Evolutionary conservation across 2,329 filamentous ascomycete genomes (phyloP).

Genomic region (Scopulariopsis brevicaulis): DNA sequence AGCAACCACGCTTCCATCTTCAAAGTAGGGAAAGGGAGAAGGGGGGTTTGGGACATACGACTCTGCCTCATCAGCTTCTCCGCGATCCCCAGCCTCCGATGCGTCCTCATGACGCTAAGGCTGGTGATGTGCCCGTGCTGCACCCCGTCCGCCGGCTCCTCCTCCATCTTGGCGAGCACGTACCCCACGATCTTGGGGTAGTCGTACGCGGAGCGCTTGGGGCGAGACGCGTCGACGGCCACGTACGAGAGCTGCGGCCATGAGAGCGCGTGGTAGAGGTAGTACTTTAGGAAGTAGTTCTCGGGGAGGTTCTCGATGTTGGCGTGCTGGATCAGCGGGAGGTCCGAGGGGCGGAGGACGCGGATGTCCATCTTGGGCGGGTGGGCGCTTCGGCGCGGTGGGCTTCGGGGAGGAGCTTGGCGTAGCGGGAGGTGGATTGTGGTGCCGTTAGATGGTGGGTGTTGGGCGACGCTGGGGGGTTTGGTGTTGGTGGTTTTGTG

Average conservation of each 20-base stretch:
- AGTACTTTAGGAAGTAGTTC: slow-evolving; percentile 99
- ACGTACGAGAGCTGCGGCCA: slow-evolving; percentile 98
- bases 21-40: not conserved
- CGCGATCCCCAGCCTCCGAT: slow-evolving; percentile 79
- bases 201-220: slow-evolving; percentile 67
- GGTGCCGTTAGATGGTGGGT: slow-evolving; percentile 9
- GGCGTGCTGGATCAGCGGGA: slow-evolving; percentile 89
- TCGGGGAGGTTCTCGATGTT: slow-evolving; percentile 98
- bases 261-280: slow-evolving; percentile 95
- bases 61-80: slow-evolving; percentile 97
- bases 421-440: not conserved
- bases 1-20: no score
- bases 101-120: slow-evolving; percentile 91
- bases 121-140: slow-evolving; percentile 95
- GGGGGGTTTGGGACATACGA: slow-evolving; percentile 44
- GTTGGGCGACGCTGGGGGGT: slow-evolving; percentile 10
- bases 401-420: not conserved
- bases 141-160: slow-evolving; percentile 83
- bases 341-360: slow-evolving; percentile 69
- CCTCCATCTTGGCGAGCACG: slow-evolving; percentile 99
- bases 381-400: not conserved
- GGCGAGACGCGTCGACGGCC: slow-evolving; percentile 80
- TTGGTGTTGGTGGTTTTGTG: slow-evolving; percentile 8
- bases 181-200: slow-evolving; percentile 98
- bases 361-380: slow-evolving; percentile 71